Conservation (phyloP, 371 early-diverging fungal species). For the Actinomortierella wolfii region DNA sequence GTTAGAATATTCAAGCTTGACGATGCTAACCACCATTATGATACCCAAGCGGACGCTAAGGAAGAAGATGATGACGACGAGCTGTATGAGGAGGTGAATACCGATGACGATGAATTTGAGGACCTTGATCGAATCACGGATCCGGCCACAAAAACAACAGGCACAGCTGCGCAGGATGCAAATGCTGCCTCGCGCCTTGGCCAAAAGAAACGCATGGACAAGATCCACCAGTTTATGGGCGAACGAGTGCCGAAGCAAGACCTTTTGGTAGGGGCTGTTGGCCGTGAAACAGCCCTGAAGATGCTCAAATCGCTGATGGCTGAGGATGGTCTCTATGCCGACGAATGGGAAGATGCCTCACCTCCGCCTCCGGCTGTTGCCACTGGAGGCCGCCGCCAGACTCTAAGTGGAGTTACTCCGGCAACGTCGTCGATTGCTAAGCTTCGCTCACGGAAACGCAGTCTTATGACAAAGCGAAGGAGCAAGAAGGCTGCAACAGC, state of each 20-base stretch:
- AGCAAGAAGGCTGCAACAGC: too few species aligned
- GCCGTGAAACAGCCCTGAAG: constrained; percentile 22
- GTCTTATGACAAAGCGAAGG: too few species aligned
- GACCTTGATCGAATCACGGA: background rate
- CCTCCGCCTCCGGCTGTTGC: too few species aligned
- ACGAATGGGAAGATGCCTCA: too few species aligned
- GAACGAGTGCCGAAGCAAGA: constrained; percentile 40
- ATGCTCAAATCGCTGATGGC: constrained; percentile 18
- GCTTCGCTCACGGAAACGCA: too few species aligned
- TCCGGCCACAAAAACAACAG: too few species aligned
- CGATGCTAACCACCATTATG: background rate
- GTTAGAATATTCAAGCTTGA: too few species aligned
- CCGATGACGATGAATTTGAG: constrained; percentile 2
- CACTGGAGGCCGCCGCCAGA: too few species aligned
- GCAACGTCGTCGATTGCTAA: too few species aligned
- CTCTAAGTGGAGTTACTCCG: too few species aligned
- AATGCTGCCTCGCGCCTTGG: constrained; percentile 7
- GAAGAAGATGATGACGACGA: constrained; percentile 10
- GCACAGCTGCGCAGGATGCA: background rate
- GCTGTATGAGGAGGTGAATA: background rate
- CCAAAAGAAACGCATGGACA: constrained; percentile 42
- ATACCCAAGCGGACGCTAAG: background rate
- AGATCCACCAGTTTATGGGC: constrained; percentile 45
- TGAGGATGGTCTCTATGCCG: too few species aligned
- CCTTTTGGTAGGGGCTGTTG: constrained; percentile 39